Conservation (phyloP, 306 rosid genomes). For the Cucurbita argyrosperma region DNA sequence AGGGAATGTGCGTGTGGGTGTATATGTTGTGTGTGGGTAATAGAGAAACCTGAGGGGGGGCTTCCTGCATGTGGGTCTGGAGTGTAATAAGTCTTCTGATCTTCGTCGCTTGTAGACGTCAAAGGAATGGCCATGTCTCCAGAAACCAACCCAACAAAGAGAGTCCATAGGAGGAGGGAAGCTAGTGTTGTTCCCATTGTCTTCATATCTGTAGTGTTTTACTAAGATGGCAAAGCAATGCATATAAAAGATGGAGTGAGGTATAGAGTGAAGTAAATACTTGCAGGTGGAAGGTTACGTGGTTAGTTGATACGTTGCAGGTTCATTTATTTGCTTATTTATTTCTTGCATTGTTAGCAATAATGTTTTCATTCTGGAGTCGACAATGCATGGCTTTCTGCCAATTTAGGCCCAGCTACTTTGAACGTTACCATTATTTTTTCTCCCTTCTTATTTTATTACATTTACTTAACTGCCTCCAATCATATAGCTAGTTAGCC, state of each 20-base stretch:
- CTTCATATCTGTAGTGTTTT: conserved; percentile 20
- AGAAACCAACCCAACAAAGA: conserved; percentile 42
- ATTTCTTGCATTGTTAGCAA: conserved; percentile 11
- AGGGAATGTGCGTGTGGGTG: background rate
- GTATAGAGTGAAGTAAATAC: conserved; percentile 43
- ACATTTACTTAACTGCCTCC: background rate
- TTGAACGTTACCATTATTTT: background rate
- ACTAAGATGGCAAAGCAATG: conserved; percentile 3
- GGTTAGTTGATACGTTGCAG: conserved; percentile 63
- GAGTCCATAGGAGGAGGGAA: conserved; percentile 25
- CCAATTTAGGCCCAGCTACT: background rate
- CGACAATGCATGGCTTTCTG: conserved; percentile 14
- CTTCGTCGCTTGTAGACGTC: conserved; percentile 30
- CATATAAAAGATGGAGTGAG: conserved; percentile 24
- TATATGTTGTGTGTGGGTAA: conserved; percentile 7
- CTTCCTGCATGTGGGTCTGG: conserved; percentile 48
- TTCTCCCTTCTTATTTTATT: background rate
- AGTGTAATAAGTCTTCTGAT: conserved; percentile 53
- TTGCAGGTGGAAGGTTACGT: conserved; percentile 49
- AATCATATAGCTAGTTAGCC: background rate
- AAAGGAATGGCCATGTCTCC: conserved; percentile 41
- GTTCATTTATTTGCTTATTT: conserved; percentile 53
- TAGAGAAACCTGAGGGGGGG: conserved; percentile 39
- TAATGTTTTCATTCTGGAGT: conserved; percentile 9
- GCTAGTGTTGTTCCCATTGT: conserved; percentile 16